Conservation (phyloP, 1,284 basidiomycete genomes). For the Irpex sp. region DNA sequence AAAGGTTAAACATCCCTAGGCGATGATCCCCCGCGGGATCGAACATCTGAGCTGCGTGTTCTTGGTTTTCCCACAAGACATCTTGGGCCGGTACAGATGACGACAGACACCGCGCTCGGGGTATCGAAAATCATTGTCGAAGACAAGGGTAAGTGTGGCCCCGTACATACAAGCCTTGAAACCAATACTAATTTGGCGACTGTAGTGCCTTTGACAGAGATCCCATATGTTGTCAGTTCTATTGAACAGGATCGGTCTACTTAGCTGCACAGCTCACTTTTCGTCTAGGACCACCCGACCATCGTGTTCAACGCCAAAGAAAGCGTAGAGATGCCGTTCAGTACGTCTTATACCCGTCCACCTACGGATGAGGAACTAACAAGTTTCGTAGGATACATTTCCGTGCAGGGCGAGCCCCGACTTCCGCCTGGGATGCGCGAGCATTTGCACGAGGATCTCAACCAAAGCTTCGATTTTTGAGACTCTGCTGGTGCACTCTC, state of each 20-base stretch:
- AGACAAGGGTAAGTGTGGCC: constrained; percentile 65
- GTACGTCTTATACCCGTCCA: constrained; percentile 52
- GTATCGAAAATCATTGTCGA: constrained; percentile 92
- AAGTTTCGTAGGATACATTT: constrained; percentile 66
- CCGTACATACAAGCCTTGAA: neutral
- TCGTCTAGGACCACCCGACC: constrained; percentile 83
- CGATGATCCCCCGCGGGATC: constrained; percentile 91
- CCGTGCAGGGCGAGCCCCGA: constrained; percentile 63
- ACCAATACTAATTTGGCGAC: constrained; percentile 7
- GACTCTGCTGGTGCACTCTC: neutral
- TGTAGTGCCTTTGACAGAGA: constrained; percentile 72
- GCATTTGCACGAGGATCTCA: constrained; percentile 86
- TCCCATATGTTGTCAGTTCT: constrained; percentile 72
- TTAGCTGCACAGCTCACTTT: neutral
- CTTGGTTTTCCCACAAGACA: constrained; percentile 90
- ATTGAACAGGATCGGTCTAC: no score
- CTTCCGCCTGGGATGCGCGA: constrained; percentile 92
- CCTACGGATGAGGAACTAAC: neutral
- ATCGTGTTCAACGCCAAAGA: constrained; percentile 87
- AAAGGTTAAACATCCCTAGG: constrained; percentile 48
- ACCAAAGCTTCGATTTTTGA: constrained; percentile 88
- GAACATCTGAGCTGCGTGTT: constrained; percentile 88
- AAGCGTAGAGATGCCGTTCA: constrained; percentile 95
- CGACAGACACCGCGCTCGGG: constrained; percentile 95
- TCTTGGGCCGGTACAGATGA: constrained; percentile 93